phyloP scores from a whole-genome alignment of 495 filamentous ascomycete genomes.

The Podospora fimiseda region DNA sequence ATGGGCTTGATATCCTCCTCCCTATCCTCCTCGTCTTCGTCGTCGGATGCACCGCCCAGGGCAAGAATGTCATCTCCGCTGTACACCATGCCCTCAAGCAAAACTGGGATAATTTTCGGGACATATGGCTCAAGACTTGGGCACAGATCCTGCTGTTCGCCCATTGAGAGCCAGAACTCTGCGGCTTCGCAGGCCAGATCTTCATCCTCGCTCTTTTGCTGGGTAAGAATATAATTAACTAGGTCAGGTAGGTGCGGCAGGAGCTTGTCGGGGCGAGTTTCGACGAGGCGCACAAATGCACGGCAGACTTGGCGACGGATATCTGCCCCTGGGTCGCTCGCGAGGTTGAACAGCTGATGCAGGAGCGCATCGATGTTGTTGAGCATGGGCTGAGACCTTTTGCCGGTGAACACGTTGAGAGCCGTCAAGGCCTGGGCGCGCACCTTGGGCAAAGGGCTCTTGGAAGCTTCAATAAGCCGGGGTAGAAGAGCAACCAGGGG shows the following conservation, averaged over 20 bases:
- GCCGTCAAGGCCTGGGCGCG: constrained; percentile 69
- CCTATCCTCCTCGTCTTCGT: constrained; percentile 87
- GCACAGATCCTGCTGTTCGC: constrained; percentile 76
- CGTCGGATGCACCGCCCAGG: constrained; percentile 74
- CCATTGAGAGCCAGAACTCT: constrained; percentile 94
- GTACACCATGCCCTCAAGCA: constrained; percentile 95
- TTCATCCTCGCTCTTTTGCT: constrained; percentile 84
- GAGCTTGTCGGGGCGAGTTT: constrained; percentile 83
- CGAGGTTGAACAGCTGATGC: constrained; percentile 71
- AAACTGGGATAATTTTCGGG: constrained; percentile 77
- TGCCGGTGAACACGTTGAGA: constrained; percentile 86
- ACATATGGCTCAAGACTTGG: constrained; percentile 68
- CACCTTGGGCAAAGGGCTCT: constrained; percentile 64
- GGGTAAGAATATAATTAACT: constrained; percentile 85
- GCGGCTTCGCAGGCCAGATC: constrained; percentile 92
- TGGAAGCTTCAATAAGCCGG: constrained; percentile 80
- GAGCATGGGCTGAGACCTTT: constrained; percentile 70
- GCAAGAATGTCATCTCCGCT: constrained; percentile 85
- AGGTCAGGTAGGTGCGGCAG: constrained; percentile 81
- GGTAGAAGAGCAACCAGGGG: constrained; percentile 87
- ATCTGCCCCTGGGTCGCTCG: constrained; percentile 65
- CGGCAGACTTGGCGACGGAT: constrained; percentile 89
- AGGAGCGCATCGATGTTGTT: constrained; percentile 72
- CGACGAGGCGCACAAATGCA: constrained; percentile 85
- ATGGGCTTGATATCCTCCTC: constrained; percentile 88